Evolutionary conservation across 805 yeast species (phyloP), one percentile per base, ranked within the genome.

Genomic region (Candida insectorum): DNA sequence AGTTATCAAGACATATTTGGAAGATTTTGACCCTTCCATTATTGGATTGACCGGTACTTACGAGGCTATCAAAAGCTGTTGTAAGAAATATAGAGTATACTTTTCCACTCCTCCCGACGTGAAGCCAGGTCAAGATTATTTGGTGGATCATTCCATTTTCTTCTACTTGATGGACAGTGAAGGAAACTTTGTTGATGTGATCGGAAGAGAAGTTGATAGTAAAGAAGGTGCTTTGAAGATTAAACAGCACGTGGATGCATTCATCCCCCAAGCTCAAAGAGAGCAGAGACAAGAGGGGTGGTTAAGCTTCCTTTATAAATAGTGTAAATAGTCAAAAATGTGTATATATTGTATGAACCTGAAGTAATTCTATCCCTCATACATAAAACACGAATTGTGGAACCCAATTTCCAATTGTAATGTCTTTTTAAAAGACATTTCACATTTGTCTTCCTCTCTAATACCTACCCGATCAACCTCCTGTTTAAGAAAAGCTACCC

Each of bases 161-260:
- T 91, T 91, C 63, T 93, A 93, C 54, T 67, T 93, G 49, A 91
- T 93, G 97, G 97, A 93, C 56, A 89, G 96, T n/a, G 96, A 93
- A 56, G 98, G 97, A 30, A 79, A 86, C 53, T 93, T 87, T 53
- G 84, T 91, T 30, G 96, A 91, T 56, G 97, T 93, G 5, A 69
- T 91, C 46, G 98, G 98, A 34, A 80, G 95, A 58, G 91, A 91
- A 51, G 85, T 81, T 47, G 85, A 81, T 37, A 89, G 88, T 16
- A 71, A 69, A 14, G 80, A 81, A 41, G 96, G 94, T 17, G 81
- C 80, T 11, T 77, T 73, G 25, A 85, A 85, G 60, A 85, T 93
- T 44, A 73, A 73, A 46, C 78, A 78, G 39, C 89, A 86, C 47
- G 73, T 87, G 26, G 79, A 75, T 42, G 82, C 84, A 2, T 89